A percentile compares a stretch with the other conserved stretches of the same genome.
These are phyloP conservation scores for Saprolegnia diclina DNA, from an alignment of 352 stramenopile genomes.

Conservation along the genomic window DNA sequence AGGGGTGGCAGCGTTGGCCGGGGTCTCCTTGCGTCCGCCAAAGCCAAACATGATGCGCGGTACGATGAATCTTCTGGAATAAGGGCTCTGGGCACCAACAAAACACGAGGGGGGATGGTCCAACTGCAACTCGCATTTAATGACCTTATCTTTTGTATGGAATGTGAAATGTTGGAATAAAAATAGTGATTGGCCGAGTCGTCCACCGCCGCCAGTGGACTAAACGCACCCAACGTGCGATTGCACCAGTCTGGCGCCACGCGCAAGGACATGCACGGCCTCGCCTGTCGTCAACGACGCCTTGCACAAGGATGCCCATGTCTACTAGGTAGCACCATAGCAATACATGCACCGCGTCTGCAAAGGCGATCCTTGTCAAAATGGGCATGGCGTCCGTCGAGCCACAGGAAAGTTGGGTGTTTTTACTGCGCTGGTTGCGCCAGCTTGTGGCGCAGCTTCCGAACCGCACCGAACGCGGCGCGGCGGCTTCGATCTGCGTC, in stretches of 20 bases:
- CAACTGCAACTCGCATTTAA: background rate
- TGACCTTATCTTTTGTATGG: background rate
- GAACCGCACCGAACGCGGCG: no score
- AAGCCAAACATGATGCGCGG: slow-evolving; percentile 60
- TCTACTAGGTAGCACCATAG: no score
- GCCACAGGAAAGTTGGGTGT: slow-evolving; percentile 1
- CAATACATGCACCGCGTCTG: no score
- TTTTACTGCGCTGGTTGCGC: background rate
- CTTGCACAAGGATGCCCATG: no score
- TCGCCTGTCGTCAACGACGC: no score
- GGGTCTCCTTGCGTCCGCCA: slow-evolving; percentile 36
- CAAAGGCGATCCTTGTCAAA: background rate
- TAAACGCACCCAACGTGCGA: background rate
- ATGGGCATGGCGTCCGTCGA: background rate
- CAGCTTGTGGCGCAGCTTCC: background rate
- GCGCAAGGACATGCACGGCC: no score
- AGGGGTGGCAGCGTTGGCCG: slow-evolving; percentile 32
- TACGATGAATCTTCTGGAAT: slow-evolving; percentile 1
- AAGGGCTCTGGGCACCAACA: background rate
- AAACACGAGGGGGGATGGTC: background rate
- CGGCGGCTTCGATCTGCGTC: no score
- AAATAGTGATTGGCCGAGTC: background rate
- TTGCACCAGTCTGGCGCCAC: no score
- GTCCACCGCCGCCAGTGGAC: background rate
- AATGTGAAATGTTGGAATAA: background rate